A percentile compares a stretch with the other conserved stretches of the same genome.
These are phyloP conservation scores for Dictyophora rubrovolvata DNA, from an alignment of 768 basidiomycete species.

Conservation along the genomic window DNA sequence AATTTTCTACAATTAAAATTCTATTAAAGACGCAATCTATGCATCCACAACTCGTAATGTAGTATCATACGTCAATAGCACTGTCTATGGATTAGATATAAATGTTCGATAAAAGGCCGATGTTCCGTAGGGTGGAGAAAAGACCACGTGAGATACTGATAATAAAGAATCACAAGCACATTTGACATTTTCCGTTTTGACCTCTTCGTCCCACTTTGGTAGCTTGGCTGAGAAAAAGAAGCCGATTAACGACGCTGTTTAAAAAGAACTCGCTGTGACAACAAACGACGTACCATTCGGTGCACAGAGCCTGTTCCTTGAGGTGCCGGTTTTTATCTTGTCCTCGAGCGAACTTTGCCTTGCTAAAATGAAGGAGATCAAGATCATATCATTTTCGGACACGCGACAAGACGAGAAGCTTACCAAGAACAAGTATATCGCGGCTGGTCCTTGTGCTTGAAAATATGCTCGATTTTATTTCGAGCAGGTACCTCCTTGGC, in stretches of 20 bases:
- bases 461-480: neutral
- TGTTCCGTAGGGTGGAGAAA: neutral
- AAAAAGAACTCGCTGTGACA: neutral
- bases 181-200: neutral
- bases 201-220: neutral
- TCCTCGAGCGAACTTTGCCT: neutral
- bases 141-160: neutral
- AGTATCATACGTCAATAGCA: neutral
- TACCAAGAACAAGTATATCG: conserved; percentile 1
- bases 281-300: neutral
- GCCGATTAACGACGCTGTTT: neutral
- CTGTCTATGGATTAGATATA: neutral
- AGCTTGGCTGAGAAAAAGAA: neutral
- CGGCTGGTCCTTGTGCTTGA: neutral
- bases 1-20: neutral
- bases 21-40: neutral
- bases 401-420: neutral
- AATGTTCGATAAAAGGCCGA: neutral
- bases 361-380: neutral
- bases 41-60: neutral
- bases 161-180: neutral
- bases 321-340: conserved; percentile 4
- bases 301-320: conserved; percentile 1
- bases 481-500: neutral
- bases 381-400: neutral